These are phyloP conservation scores for Pyrenochaeta sp. DNA, from an alignment of 2,329 filamentous ascomycete genomes.

Conservation along the genomic window DNA sequence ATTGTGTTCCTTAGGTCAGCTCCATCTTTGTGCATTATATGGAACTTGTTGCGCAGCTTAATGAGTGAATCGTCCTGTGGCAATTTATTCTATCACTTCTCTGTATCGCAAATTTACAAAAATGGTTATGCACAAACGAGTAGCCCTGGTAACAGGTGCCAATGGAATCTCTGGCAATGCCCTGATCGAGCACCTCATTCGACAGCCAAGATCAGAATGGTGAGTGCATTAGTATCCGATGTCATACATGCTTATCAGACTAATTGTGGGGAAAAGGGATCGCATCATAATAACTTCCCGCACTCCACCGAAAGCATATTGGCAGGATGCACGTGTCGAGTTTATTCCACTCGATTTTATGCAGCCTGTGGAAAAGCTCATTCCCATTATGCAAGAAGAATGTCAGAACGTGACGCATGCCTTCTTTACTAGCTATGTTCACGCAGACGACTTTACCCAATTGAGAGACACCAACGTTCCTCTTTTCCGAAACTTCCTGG, in stretches of 20 bases:
- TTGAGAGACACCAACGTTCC: conserved; percentile 1
- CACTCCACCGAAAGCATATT: conserved; percentile 6
- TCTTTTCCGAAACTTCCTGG: conserved; percentile 8
- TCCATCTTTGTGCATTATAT: too few relatives aligned
- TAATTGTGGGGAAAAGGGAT: neutral
- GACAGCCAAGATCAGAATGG: too few relatives aligned
- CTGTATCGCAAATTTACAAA: too few relatives aligned
- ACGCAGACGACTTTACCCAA: conserved; percentile 12
- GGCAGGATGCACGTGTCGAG: conserved; percentile 8
- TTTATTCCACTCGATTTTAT: conserved; percentile 11
- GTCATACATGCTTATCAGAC: neutral
- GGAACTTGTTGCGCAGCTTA: too few relatives aligned
- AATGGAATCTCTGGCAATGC: conserved; percentile 15
- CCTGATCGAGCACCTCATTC: conserved; percentile 11
- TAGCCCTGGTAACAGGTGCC: conserved; percentile 13
- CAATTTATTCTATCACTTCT: too few relatives aligned
- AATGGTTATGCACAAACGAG: neutral
- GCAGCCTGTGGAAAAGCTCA: neutral
- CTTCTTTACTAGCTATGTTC: conserved; percentile 15
- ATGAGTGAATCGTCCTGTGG: too few relatives aligned
- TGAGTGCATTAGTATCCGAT: too few relatives aligned
- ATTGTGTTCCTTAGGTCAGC: neutral
- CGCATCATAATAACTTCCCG: conserved; percentile 16
- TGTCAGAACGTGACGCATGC: conserved; percentile 11
- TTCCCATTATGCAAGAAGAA: conserved; percentile 2